These are phyloP conservation scores for Monilinia laxa DNA, from an alignment of 2,329 filamentous ascomycete species.

Conservation along the genomic window DNA sequence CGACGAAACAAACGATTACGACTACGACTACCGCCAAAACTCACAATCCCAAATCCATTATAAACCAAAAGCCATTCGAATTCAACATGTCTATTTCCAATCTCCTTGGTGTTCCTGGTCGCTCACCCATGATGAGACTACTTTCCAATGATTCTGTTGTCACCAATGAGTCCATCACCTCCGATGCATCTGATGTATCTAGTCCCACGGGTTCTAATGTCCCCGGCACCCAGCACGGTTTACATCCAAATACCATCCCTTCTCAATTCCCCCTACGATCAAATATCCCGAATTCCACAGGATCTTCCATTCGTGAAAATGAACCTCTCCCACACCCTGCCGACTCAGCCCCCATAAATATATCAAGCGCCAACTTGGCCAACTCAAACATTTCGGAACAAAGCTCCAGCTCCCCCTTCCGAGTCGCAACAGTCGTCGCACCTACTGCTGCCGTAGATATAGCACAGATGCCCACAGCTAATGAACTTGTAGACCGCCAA, in stretches of 20 bases:
- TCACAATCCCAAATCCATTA: too few species aligned
- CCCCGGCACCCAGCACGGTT: not conserved
- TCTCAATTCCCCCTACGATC: not conserved
- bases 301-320: not conserved
- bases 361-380: not conserved
- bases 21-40: not conserved
- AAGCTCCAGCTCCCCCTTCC: not conserved
- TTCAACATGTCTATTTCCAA: not conserved
- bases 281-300: not conserved
- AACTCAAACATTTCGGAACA: too few species aligned
- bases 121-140: not conserved
- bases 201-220: not conserved
- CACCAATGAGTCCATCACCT: not conserved
- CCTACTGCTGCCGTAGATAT: not conserved
- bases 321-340: not conserved
- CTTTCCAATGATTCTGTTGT: not conserved
- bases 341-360: not conserved
- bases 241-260: not conserved
- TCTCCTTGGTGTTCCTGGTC: not conserved
- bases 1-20: not conserved
- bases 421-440: not conserved
- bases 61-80: not conserved
- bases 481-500: conserved; percentile 46
- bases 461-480: conserved; percentile 17
- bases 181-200: not conserved